Evolutionary conservation across 192 early-diverging fungal species (phyloP), one percentile per base, ranked within the genome.

Genomic region (Coemansia sp.): DNA sequence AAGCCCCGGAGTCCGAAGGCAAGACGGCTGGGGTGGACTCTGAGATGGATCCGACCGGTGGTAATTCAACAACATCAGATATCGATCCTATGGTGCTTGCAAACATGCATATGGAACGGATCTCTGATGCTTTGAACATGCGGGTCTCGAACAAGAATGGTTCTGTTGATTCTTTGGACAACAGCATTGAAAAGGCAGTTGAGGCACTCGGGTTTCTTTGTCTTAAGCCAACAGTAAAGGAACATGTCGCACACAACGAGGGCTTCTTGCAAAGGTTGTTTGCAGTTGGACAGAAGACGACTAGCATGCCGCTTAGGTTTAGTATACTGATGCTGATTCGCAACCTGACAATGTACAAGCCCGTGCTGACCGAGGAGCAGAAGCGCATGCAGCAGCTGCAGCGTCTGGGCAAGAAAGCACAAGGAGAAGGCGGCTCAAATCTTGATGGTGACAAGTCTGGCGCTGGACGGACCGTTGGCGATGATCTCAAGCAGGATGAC

Each of bases 161-260:
- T 37, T 40, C 39, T 41, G 16, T 13, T 41, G 57, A 59, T 9
- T 1, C 39, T 5, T 26, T 54, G 51, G 45, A 55, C 0, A 65
- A 66, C 11, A 78, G 85, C 8, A 67, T 84, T 9, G 51, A 84
- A 22, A 83, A 85, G 41, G 91, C 90, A 7, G 78, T 91, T 2
- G 96, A 98, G 73, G 89, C 91, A 2, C 78, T 98, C 8, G 89
- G 92, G 10, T 98, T 95, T 65, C 79, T 95, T 19, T 88, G 89
- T 49, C 81, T 93, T 16, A 80, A 88, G 49, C 84, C 90, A 0
- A 48, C 58, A 40, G 77, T 92, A 18, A 95, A 95, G 61, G 92
- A 93, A 10, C 75, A 83, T 8, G 74, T 98, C 0, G 77, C 82
- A 0, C 78, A 78, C 0, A 88, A 94, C 67, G 71, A 63, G 1